phyloP scores from a whole-genome alignment of 805 yeast genomes.

The Metschnikowia amazonensis region DNA sequence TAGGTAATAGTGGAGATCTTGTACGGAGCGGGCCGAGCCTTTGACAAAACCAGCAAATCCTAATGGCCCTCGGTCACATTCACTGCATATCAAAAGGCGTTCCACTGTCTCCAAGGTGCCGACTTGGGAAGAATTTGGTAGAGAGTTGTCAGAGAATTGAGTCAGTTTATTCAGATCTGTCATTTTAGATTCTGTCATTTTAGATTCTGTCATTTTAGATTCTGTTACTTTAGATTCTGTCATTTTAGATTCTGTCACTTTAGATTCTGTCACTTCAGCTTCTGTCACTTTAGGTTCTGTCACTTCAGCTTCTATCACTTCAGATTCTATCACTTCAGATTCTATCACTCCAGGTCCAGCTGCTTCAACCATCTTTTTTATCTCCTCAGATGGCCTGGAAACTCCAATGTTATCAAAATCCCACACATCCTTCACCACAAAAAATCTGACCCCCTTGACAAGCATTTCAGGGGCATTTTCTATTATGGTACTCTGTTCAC shows the following conservation, averaged over 20 bases:
- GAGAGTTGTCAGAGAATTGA: too few species aligned
- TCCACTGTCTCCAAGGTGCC: constrained; percentile 33
- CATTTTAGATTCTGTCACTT: too few species aligned
- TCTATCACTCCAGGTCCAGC: constrained; percentile 19
- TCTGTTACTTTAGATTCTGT: too few species aligned
- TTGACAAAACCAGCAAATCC: constrained; percentile 55
- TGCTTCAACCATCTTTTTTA: too few species aligned
- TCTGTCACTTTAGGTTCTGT: constrained; percentile 19
- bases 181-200: too few species aligned
- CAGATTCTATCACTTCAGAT: too few species aligned
- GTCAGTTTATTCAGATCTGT: too few species aligned
- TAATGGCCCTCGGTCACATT: constrained; percentile 74
- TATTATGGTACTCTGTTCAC: constrained; percentile 10
- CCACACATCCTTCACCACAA: constrained; percentile 60
- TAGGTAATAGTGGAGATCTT: constrained; percentile 41
- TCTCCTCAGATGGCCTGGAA: constrained; percentile 40
- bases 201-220: too few species aligned
- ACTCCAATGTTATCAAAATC: constrained; percentile 79
- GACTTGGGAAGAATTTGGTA: constrained; percentile 5
- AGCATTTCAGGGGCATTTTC: constrained; percentile 31
- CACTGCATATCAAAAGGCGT: constrained; percentile 63
- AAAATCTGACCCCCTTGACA: constrained; percentile 26
- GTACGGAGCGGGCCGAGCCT: constrained; percentile 28
- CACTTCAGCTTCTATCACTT: too few species aligned
- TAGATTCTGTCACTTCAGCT: too few species aligned